A percentile compares a stretch with the other conserved stretches of the same genome.
phyloP scores from a whole-genome alignment of 2,329 filamentous ascomycete genomes.

The Blumeria graminis region DNA sequence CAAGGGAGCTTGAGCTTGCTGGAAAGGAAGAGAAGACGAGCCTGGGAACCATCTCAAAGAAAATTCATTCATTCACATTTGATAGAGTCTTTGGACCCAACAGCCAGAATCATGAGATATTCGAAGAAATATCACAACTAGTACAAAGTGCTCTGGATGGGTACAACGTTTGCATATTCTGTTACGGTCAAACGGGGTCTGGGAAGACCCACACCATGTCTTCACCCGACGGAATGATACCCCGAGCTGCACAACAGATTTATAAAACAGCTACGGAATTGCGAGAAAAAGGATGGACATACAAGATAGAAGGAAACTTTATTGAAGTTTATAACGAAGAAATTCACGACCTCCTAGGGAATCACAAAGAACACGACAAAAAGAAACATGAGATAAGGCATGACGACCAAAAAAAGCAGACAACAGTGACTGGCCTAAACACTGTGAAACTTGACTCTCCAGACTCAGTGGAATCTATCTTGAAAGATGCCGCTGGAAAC shows the following conservation, averaged over 20 bases:
- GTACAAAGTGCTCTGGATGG: slow-evolving; percentile 91
- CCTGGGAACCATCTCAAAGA: slow-evolving; percentile 49
- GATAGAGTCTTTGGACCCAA: slow-evolving; percentile 72
- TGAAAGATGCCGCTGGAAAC: slow-evolving; percentile 61
- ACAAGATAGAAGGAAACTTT: slow-evolving; percentile 85
- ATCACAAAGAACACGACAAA: slow-evolving; percentile 45
- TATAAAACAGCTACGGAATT: slow-evolving; percentile 68
- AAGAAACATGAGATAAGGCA: slow-evolving; percentile 80
- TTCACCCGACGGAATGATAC: slow-evolving; percentile 77
- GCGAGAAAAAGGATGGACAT: slow-evolving; percentile 79
- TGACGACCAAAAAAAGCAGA: slow-evolving; percentile 60
- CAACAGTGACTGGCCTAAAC: slow-evolving; percentile 56
- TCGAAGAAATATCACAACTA: slow-evolving; percentile 88
- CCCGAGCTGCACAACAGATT: slow-evolving; percentile 76
- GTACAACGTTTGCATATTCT: slow-evolving; percentile 98
- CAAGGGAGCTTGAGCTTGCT: slow-evolving; percentile 63
- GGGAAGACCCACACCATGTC: slow-evolving; percentile 98
- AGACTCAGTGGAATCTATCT: slow-evolving; percentile 53
- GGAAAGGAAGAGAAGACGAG: slow-evolving; percentile 69
- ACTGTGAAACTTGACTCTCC: slow-evolving; percentile 57
- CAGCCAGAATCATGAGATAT: slow-evolving; percentile 63
- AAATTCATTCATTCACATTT: slow-evolving; percentile 70
- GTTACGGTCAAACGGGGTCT: slow-evolving; percentile 90
- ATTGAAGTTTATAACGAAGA: slow-evolving; percentile 98
- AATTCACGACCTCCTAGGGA: slow-evolving; percentile 66